These are phyloP conservation scores for Gaeumannomyces sp. DNA, from an alignment of 2,329 filamentous ascomycete genomes.

Conservation along the genomic window DNA sequence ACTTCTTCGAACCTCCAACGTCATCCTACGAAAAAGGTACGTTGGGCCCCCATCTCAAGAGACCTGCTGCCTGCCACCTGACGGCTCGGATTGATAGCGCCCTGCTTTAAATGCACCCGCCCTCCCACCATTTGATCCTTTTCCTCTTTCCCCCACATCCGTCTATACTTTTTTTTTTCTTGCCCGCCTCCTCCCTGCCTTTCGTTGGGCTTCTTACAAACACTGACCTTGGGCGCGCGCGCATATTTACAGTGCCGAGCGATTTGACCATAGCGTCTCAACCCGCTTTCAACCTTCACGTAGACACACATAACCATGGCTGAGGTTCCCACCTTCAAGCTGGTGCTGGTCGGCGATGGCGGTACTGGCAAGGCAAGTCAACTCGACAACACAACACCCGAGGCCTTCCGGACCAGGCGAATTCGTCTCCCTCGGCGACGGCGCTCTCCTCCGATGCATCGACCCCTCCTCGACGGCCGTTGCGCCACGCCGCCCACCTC, in stretches of 20 bases:
- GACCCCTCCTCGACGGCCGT: constrained; percentile 10
- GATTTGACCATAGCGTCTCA: not conserved
- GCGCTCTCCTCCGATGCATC: constrained; percentile 7
- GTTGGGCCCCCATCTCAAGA: not conserved
- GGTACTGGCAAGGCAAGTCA: constrained; percentile 93
- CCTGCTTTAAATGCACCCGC: not conserved
- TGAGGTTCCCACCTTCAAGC: constrained; percentile 88
- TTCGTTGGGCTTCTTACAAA: constrained; percentile 18
- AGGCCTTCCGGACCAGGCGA: not conserved
- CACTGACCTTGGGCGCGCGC: constrained; percentile 2
- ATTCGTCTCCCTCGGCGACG: not conserved
- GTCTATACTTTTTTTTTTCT: not conserved
- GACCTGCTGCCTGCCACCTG: too few relatives aligned
- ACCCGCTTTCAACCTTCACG: constrained; percentile 30
- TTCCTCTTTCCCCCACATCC: not conserved
- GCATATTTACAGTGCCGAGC: not conserved
- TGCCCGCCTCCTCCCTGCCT: not conserved
- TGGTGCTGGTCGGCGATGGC: constrained; percentile 98
- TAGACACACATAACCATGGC: constrained; percentile 53
- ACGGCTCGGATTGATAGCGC: not conserved
- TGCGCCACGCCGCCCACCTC: not conserved
- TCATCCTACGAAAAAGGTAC: not conserved
- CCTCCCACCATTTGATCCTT: not conserved
- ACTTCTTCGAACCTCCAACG: not conserved
- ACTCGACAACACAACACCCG: constrained; percentile 1